A percentile compares a stretch with the other conserved stretches of the same genome.
phyloP scores from a whole-genome alignment of 2,329 filamentous ascomycete species.

The Beauveria caledonica region DNA sequence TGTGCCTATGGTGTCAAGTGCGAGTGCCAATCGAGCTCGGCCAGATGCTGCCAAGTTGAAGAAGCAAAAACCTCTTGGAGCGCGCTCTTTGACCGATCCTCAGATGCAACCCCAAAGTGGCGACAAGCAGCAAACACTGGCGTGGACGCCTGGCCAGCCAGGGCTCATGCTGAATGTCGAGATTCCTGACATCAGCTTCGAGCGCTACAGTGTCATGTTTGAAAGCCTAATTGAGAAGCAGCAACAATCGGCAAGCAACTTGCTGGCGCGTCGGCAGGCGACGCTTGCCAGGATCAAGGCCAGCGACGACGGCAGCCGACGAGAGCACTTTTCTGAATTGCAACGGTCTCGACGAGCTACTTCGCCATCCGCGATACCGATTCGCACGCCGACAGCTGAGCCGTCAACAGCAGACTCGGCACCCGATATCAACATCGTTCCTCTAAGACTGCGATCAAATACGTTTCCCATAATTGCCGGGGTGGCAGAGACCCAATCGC shows the following conservation, averaged over 20 bases:
- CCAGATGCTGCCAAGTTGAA: neutral
- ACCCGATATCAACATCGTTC: neutral
- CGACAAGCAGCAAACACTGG: neutral
- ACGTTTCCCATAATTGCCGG: neutral
- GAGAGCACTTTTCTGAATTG: slow-evolving; percentile 27
- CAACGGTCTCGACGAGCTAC: slow-evolving; percentile 35
- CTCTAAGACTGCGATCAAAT: neutral
- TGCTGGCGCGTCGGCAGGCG: slow-evolving; percentile 51
- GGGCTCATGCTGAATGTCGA: slow-evolving; percentile 57
- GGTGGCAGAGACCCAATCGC: neutral
- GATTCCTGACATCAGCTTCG: slow-evolving; percentile 73
- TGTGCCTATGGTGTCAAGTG: neutral
- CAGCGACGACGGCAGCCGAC: slow-evolving; percentile 36
- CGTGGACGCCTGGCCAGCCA: neutral
- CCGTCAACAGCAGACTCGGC: neutral
- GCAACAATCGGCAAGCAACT: slow-evolving; percentile 20
- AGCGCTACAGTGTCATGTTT: slow-evolving; percentile 94
- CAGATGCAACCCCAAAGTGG: neutral
- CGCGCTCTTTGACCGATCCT: neutral
- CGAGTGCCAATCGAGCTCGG: neutral
- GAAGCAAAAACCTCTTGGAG: neutral
- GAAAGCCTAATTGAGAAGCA: slow-evolving; percentile 55
- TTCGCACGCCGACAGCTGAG: neutral
- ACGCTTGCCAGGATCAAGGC: slow-evolving; percentile 50
- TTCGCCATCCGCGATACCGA: slow-evolving; percentile 29